These are phyloP conservation scores for Acanthamoeba lenticulata DNA, from an alignment of 208 protist genomes.

Conservation along the genomic window DNA sequence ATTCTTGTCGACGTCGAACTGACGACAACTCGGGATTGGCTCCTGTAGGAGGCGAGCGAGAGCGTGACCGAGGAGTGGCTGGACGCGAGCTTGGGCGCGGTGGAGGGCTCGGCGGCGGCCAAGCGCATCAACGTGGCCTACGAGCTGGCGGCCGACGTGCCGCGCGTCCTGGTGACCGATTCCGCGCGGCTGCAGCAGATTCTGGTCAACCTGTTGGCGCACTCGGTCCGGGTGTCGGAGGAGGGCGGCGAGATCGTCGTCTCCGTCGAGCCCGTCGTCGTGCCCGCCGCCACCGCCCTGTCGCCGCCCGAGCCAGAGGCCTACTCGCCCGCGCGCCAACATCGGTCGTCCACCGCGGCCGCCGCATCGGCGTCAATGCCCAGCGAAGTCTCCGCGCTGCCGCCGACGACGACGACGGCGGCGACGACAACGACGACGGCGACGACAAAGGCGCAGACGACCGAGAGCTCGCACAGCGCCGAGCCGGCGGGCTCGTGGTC, in stretches of 20 bases:
- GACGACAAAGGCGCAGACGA: no score
- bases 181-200: conserved; percentile 24
- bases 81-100: not conserved
- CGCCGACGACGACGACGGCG: no score
- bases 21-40: not conserved
- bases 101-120: not conserved
- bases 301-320: no score
- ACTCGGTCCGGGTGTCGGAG: not conserved
- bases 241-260: conserved; percentile 8
- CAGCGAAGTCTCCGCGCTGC: no score
- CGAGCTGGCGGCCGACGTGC: not conserved
- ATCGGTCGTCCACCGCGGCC: no score
- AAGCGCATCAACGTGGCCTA: conserved; percentile 14
- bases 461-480: no score
- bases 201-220: not conserved
- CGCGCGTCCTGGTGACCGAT: not conserved
- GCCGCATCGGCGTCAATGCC: no score
- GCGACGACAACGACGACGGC: no score
- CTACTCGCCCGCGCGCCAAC: no score
- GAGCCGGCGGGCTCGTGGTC: not conserved
- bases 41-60: not conserved
- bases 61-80: not conserved
- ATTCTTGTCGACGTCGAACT: no score
- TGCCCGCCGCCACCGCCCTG: not conserved
- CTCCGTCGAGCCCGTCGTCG: not conserved